phyloP scores from a whole-genome alignment of 768 basidiomycete species.

The Russula abietina region DNA sequence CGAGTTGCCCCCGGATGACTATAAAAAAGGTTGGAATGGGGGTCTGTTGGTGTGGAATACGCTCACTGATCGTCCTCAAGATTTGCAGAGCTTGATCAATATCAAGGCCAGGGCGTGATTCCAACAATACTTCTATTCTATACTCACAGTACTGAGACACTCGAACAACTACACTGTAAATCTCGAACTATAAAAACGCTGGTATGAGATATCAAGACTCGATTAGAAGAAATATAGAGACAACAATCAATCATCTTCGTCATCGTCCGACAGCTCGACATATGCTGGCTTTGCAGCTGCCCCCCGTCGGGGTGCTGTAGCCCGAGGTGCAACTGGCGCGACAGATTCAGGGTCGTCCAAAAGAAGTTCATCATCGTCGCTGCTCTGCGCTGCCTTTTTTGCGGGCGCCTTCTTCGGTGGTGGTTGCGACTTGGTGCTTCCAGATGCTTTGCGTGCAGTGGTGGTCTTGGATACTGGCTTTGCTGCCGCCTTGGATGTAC shows the following conservation, averaged over 20 bases:
- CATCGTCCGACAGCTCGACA: conserved; percentile 43
- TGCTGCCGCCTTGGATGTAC: conserved; percentile 5
- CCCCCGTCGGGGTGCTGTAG: conserved; percentile 42
- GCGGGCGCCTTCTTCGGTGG: conserved; percentile 12
- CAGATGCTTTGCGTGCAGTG: conserved; percentile 44
- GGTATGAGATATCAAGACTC: conserved; percentile 27
- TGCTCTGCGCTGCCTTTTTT: conserved; percentile 34
- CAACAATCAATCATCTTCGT: conserved; percentile 36
- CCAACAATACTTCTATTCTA: neutral
- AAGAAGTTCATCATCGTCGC: conserved; percentile 38
- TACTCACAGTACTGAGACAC: neutral
- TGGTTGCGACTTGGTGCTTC: conserved; percentile 43
- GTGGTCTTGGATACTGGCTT: conserved; percentile 20
- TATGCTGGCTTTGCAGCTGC: conserved; percentile 39
- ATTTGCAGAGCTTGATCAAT: conserved; percentile 23
- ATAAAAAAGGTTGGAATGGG: too few species aligned
- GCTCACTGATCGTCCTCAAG: too few species aligned
- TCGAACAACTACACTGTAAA: neutral
- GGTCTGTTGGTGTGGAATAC: too few species aligned
- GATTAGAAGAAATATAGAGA: conserved; percentile 35
- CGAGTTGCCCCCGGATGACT: too few species aligned
- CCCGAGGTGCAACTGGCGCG: conserved; percentile 36
- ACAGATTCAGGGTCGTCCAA: conserved; percentile 39
- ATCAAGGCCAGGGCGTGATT: conserved; percentile 32
- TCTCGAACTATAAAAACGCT: neutral